phyloP scores from a whole-genome alignment of 768 basidiomycete genomes.

The Rhizopogon rudus region DNA sequence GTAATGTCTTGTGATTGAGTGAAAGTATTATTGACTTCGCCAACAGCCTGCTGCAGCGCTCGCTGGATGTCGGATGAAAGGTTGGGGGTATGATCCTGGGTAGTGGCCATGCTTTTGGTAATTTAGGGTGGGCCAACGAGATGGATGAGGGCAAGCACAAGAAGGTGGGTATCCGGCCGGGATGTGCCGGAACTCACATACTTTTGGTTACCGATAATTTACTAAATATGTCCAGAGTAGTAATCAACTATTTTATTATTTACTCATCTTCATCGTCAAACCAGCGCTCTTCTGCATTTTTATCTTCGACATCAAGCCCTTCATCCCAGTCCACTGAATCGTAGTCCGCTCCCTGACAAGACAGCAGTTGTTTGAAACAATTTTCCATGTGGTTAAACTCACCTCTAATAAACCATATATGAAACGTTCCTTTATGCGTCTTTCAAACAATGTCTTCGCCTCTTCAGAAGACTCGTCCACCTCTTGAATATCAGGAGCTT shows the following conservation, averaged over 20 bases:
- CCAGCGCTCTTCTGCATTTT: conserved; percentile 65
- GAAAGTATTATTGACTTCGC: conserved; percentile 38
- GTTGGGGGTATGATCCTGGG: conserved; percentile 6
- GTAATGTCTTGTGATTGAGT: conserved; percentile 18
- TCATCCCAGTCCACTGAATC: conserved; percentile 76
- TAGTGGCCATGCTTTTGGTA: conserved; percentile 18
- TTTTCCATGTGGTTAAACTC: conserved; percentile 18
- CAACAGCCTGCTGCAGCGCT: conserved; percentile 47
- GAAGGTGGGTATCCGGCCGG: neutral
- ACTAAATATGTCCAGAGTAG: conserved; percentile 7
- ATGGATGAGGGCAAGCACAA: conserved; percentile 37
- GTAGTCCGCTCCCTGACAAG: conserved; percentile 58
- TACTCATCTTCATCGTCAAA: conserved; percentile 63
- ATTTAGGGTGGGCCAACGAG: conserved; percentile 37
- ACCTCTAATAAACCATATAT: conserved; percentile 76
- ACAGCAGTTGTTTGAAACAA: conserved; percentile 2
- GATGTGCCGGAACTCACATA: neutral
- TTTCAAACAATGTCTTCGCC: conserved; percentile 45
- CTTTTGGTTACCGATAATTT: conserved; percentile 11
- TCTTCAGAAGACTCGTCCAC: conserved; percentile 41
- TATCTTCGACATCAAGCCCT: conserved; percentile 51
- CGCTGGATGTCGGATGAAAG: conserved; percentile 43
- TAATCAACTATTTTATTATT: neutral
- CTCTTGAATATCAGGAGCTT: conserved; percentile 1
- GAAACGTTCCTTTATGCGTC: conserved; percentile 60